These are phyloP conservation scores for Trypanosoma vivax DNA, from an alignment of 208 protist genomes.

Conservation along the genomic window DNA sequence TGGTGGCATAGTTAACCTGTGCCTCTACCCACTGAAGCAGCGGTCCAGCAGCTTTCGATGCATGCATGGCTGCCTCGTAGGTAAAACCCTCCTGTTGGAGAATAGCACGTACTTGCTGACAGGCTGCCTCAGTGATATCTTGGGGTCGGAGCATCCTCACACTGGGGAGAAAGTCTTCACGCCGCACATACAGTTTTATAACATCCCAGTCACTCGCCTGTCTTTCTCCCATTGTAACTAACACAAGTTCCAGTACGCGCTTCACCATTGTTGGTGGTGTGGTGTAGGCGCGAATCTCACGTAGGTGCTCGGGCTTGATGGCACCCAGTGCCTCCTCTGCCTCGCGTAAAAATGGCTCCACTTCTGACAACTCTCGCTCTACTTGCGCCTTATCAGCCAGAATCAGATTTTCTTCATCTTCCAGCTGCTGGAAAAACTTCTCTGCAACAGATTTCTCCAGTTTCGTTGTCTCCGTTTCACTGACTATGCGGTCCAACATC, in stretches of 20 bases:
- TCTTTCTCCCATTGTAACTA: conserved; percentile 77
- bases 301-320: conserved; percentile 95
- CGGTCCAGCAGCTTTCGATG: conserved; percentile 96
- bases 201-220: conserved; percentile 88
- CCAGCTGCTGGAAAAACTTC: conserved; percentile 69
- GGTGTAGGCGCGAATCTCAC: conserved; percentile 96
- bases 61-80: conserved; percentile 90
- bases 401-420: conserved; percentile 81
- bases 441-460: conserved; percentile 68
- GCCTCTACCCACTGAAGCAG: conserved; percentile 96
- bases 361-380: conserved; percentile 77
- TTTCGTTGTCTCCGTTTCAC: conserved; percentile 79
- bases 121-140: conserved; percentile 55
- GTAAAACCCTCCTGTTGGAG: conserved; percentile 90
- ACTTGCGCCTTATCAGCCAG: conserved; percentile 53
- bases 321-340: conserved; percentile 94
- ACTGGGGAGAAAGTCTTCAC: conserved; percentile 91
- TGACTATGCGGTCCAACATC: conserved; percentile 87
- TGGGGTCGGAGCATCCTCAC: conserved; percentile 95
- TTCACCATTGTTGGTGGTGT: conserved; percentile 95
- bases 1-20: conserved; percentile 93
- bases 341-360: conserved; percentile 90
- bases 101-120: conserved; percentile 64
- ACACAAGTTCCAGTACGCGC: conserved; percentile 90
- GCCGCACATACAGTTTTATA: conserved; percentile 89